These are phyloP conservation scores for Hygrocybe punicea DNA, from an alignment of 768 basidiomycete genomes.

Conservation along the genomic window DNA sequence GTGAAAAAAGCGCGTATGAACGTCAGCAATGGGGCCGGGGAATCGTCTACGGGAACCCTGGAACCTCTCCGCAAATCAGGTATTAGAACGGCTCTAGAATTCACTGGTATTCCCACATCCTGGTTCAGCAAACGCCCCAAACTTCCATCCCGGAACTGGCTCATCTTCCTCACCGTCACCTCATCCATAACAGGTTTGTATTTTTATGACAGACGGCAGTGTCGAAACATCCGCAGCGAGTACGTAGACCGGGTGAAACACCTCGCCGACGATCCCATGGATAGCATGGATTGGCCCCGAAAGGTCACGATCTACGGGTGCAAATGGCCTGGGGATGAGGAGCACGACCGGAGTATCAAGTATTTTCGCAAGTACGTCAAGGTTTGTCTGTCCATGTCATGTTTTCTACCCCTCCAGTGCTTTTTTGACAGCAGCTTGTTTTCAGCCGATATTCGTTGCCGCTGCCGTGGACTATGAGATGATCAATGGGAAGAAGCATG, in stretches of 20 bases:
- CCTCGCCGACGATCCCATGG: constrained; percentile 65
- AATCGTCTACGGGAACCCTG: constrained; percentile 9
- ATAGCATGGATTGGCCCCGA: constrained; percentile 62
- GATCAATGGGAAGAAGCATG: constrained; percentile 74
- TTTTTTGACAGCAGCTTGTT: constrained; percentile 11
- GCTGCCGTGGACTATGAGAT: constrained; percentile 92
- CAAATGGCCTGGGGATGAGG: constrained; percentile 95
- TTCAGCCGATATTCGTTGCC: constrained; percentile 87
- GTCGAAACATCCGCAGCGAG: constrained; percentile 68
- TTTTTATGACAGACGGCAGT: constrained; percentile 82
- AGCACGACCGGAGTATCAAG: constrained; percentile 74
- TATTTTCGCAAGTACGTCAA: constrained; percentile 98
- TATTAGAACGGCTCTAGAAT: constrained; percentile 57
- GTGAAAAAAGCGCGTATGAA: constrained; percentile 20
- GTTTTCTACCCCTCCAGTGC: constrained; percentile 2
- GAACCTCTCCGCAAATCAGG: constrained; percentile 43
- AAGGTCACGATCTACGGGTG: constrained; percentile 83
- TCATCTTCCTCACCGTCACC: constrained; percentile 82
- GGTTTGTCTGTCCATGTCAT: constrained; percentile 47
- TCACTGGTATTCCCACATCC: constrained; percentile 66
- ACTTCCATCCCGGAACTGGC: constrained; percentile 90
- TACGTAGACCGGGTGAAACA: constrained; percentile 80
- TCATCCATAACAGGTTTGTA: constrained; percentile 69
- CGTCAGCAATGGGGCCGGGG: constrained; percentile 14
- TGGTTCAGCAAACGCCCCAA: constrained; percentile 84